Evolutionary conservation across 1,139 yeast genomes (phyloP).

Genomic region (Saccharomyces hybrid): DNA sequence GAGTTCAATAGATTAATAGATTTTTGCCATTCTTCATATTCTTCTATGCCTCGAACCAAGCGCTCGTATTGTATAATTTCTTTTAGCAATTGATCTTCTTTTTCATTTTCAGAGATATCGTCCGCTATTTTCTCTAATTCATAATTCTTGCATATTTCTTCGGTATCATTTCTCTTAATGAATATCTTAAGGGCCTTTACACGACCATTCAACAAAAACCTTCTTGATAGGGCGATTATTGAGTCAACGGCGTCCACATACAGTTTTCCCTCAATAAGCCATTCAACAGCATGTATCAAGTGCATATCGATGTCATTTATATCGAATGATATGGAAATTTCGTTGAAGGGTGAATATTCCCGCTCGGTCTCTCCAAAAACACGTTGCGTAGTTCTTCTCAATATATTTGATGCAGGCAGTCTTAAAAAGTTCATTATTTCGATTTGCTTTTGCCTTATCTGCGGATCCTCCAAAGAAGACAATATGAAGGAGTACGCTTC

Average conservation of each 20-base stretch:
- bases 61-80: slow-evolving; percentile 50
- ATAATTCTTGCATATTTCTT: slow-evolving; percentile 48
- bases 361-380: slow-evolving; percentile 52
- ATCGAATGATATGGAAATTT: slow-evolving; percentile 35
- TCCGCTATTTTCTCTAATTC: slow-evolving; percentile 40
- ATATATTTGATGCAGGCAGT: slow-evolving; percentile 50
- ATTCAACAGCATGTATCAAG: slow-evolving; percentile 56
- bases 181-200: slow-evolving; percentile 55
- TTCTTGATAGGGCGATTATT: slow-evolving; percentile 50
- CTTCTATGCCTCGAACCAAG: slow-evolving; percentile 38
- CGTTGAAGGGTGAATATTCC: slow-evolving; percentile 37
- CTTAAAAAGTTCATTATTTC: slow-evolving; percentile 47
- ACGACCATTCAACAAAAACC: slow-evolving; percentile 62
- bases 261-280: slow-evolving; percentile 67
- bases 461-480: slow-evolving; percentile 47
- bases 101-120: slow-evolving; percentile 23
- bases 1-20: slow-evolving; percentile 19
- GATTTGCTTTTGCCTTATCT: slow-evolving; percentile 52
- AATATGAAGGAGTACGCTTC: slow-evolving; percentile 65
- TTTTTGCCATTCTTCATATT: slow-evolving; percentile 33
- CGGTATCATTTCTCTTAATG: slow-evolving; percentile 44
- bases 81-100: slow-evolving; percentile 27
- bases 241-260: slow-evolving; percentile 61
- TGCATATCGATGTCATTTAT: slow-evolving; percentile 48
- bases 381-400: slow-evolving; percentile 61